These are phyloP conservation scores for Ogataea hybrid DNA, from an alignment of 1,139 yeast genomes.

Conservation along the genomic window DNA sequence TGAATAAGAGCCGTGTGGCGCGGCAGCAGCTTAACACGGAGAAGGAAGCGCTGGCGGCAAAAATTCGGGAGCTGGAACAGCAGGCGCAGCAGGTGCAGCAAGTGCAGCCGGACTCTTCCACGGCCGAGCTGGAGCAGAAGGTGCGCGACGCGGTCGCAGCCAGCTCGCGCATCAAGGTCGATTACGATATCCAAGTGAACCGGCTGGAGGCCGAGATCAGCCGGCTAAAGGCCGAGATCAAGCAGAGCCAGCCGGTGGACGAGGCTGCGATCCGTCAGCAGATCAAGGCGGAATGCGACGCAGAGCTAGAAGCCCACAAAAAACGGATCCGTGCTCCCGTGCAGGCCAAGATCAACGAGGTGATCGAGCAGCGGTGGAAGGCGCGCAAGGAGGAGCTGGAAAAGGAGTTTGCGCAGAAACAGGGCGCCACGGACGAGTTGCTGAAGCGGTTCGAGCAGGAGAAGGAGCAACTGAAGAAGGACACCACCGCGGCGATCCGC, in stretches of 20 bases:
- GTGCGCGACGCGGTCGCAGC: slow-evolving; percentile 10
- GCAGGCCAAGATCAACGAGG: slow-evolving; percentile 31
- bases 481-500: slow-evolving; percentile 28
- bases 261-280: slow-evolving; percentile 25
- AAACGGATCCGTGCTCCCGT: slow-evolving; percentile 30
- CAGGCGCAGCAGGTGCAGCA: slow-evolving; percentile 5
- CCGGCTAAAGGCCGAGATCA: slow-evolving; percentile 20
- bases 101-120: not conserved
- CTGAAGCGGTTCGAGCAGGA: slow-evolving; percentile 27
- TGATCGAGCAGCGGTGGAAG: slow-evolving; percentile 31
- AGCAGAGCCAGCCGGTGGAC: slow-evolving; percentile 13
- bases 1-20: slow-evolving; percentile 26
- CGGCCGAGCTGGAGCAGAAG: not conserved
- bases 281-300: slow-evolving; percentile 24
- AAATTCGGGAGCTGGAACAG: slow-evolving; percentile 19
- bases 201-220: slow-evolving; percentile 17
- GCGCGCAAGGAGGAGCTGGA: slow-evolving; percentile 31
- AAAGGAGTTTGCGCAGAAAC: slow-evolving; percentile 22
- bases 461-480: slow-evolving; percentile 28
- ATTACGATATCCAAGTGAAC: slow-evolving; percentile 14
- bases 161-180: slow-evolving; percentile 14
- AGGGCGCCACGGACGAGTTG: slow-evolving; percentile 13
- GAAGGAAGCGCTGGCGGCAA: slow-evolving; percentile 14
- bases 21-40: slow-evolving; percentile 25
- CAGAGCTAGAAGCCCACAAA: slow-evolving; percentile 29